Evolutionary conservation across 2,329 filamentous ascomycete genomes (phyloP).

Genomic region (Biscogniauxia sp.): DNA sequence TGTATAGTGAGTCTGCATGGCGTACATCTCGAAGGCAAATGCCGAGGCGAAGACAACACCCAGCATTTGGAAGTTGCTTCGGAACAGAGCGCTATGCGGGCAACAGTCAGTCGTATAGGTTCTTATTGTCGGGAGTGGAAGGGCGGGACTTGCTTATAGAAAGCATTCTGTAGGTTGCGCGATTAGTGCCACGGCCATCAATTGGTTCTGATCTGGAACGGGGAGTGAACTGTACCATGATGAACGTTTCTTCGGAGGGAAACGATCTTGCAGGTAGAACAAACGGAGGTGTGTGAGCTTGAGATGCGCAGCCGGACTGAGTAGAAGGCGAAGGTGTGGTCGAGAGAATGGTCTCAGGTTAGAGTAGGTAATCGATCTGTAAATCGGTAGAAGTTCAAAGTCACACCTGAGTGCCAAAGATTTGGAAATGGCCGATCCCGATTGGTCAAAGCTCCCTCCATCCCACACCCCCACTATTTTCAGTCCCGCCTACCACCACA

Average conservation of each 20-base stretch:
- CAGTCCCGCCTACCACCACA: too few species aligned
- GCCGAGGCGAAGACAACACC: slow-evolving; percentile 80
- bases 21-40: slow-evolving; percentile 93
- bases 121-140: slow-evolving; percentile 13
- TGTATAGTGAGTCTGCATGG: slow-evolving; percentile 21
- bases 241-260: slow-evolving; percentile 6
- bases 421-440: slow-evolving; percentile 25
- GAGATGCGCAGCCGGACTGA: not conserved
- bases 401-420: slow-evolving; percentile 12
- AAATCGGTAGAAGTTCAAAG: slow-evolving; percentile 5
- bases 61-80: slow-evolving; percentile 85
- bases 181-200: slow-evolving; percentile 29
- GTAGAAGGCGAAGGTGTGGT: not conserved
- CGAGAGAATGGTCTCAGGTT: not conserved
- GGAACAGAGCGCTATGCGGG: slow-evolving; percentile 69
- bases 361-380: slow-evolving; percentile 1
- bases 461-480: slow-evolving; percentile 13
- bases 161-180: slow-evolving; percentile 38
- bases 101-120: slow-evolving; percentile 22
- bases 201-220: slow-evolving; percentile 6
- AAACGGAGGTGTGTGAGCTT: not conserved
- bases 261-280: not conserved
- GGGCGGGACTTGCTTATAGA: slow-evolving; percentile 58
- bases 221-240: slow-evolving; percentile 52
- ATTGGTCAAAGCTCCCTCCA: slow-evolving; percentile 36